These are phyloP conservation scores for Amanita jacksonii DNA, from an alignment of 768 basidiomycete genomes.

Conservation along the genomic window DNA sequence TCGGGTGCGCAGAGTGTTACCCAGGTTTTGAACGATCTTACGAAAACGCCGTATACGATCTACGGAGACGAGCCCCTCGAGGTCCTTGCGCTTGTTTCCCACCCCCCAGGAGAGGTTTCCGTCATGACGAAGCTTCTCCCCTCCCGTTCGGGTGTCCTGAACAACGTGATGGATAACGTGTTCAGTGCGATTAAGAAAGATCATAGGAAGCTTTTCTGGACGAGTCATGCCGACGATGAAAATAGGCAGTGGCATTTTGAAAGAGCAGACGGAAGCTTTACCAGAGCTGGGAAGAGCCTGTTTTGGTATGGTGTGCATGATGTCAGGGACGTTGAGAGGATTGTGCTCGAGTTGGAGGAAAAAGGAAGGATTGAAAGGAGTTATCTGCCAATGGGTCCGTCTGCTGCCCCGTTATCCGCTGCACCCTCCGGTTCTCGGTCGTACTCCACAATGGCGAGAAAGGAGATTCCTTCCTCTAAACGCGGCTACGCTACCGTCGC, in stretches of 20 bases:
- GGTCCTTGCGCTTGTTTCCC: slow-evolving; percentile 87
- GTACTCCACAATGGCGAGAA: slow-evolving; percentile 53
- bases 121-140: slow-evolving; percentile 90
- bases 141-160: slow-evolving; percentile 81
- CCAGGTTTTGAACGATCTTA: slow-evolving; percentile 74
- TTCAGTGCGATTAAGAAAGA: slow-evolving; percentile 96
- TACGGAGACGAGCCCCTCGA: slow-evolving; percentile 99
- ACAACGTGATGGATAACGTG: slow-evolving; percentile 94
- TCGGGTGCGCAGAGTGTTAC: slow-evolving; percentile 79
- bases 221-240: slow-evolving; percentile 92
- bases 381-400: slow-evolving; percentile 81
- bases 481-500: slow-evolving; percentile 76
- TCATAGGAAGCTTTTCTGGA: slow-evolving; percentile 93
- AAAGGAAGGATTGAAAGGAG: slow-evolving; percentile 81
- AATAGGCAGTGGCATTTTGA: slow-evolving; percentile 99
- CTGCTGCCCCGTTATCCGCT: slow-evolving; percentile 43
- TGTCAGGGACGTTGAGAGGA: slow-evolving; percentile 82
- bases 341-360: slow-evolving; percentile 65
- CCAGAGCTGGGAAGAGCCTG: slow-evolving; percentile 82
- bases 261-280: slow-evolving; percentile 95
- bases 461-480: slow-evolving; percentile 38
- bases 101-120: slow-evolving; percentile 80
- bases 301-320: slow-evolving; percentile 98
- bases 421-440: slow-evolving; percentile 35
- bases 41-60: slow-evolving; percentile 80